Percentiles rank a stretch among this genome's conserved stretches.
These are phyloP conservation scores for Pilatotrama ljubarskyi DNA, from an alignment of 768 basidiomycete genomes.

Conservation along the genomic window DNA sequence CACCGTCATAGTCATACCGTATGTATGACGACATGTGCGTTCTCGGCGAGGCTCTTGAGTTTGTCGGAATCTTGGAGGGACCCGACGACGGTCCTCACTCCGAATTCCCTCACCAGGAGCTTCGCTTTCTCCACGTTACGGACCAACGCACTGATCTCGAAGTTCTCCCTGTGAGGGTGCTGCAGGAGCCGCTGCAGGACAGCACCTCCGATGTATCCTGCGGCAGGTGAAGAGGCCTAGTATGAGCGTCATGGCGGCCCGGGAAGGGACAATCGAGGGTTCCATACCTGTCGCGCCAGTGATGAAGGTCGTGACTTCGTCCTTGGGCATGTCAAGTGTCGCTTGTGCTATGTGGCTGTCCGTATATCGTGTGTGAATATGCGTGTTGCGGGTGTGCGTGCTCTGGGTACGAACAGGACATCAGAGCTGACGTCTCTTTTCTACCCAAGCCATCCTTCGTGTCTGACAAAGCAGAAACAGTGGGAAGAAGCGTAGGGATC, in stretches of 20 bases:
- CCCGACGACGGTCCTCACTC: slow-evolving; percentile 25
- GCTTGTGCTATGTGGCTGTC: too few relatives aligned
- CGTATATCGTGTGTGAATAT: too few relatives aligned
- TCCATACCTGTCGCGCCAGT: slow-evolving; percentile 44
- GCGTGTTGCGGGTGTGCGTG: too few relatives aligned
- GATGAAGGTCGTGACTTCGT: slow-evolving; percentile 41
- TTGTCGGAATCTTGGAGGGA: slow-evolving; percentile 35
- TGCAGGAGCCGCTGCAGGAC: slow-evolving; percentile 48
- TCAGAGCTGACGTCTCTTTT: too few relatives aligned
- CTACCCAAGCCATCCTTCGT: too few relatives aligned
- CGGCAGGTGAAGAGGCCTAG: not conserved
- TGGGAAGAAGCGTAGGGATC: too few relatives aligned
- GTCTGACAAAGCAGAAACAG: too few relatives aligned
- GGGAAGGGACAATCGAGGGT: not conserved
- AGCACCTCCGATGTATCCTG: slow-evolving; percentile 59
- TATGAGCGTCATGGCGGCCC: too few relatives aligned
- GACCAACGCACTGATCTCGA: slow-evolving; percentile 48
- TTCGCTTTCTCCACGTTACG: slow-evolving; percentile 41
- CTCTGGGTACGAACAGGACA: too few relatives aligned
- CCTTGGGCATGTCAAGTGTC: too few relatives aligned
- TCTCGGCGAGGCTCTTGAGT: slow-evolving; percentile 39
- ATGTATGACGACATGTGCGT: slow-evolving; percentile 45
- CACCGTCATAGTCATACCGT: slow-evolving; percentile 43
- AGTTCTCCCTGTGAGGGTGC: slow-evolving; percentile 42
- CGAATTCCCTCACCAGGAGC: slow-evolving; percentile 17